Conservation (phyloP, 306 rosid genomes). For the Cucurbita maxima region DNA sequence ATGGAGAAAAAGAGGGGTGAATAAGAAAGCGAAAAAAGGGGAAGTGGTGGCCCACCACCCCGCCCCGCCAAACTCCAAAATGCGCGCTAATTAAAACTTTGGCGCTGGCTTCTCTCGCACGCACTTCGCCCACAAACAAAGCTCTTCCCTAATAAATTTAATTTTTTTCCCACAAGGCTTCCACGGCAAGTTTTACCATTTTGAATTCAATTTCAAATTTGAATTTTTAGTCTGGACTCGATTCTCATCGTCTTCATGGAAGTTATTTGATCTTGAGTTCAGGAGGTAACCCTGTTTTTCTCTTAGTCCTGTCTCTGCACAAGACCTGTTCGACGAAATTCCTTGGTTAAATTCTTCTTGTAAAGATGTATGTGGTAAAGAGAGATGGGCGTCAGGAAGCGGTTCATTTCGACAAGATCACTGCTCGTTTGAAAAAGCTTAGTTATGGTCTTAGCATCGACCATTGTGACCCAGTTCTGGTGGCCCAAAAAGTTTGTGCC, state of each 20-base stretch:
- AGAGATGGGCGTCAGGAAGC: conserved; percentile 84
- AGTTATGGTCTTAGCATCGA: conserved; percentile 77
- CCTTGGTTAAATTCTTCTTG: not conserved
- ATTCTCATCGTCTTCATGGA: too few relatives aligned
- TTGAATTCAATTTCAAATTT: too few relatives aligned
- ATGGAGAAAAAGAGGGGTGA: not conserved
- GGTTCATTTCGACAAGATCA: conserved; percentile 87
- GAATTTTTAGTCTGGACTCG: too few relatives aligned
- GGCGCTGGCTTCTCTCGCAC: not conserved
- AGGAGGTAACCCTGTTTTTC: not conserved
- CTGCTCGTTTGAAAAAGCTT: conserved; percentile 80
- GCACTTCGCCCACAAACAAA: not conserved
- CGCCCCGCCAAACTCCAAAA: not conserved
- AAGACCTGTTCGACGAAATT: conserved; percentile 38
- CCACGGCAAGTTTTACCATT: not conserved
- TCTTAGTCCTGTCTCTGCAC: not conserved
- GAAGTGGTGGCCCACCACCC: not conserved
- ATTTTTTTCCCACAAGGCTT: not conserved
- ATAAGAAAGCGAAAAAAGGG: not conserved
- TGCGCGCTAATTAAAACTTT: not conserved
- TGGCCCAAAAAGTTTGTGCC: conserved; percentile 85
- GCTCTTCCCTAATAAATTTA: not conserved
- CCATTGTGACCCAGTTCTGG: conserved; percentile 80
- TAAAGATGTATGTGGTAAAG: conserved; percentile 67
- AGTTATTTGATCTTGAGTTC: too few relatives aligned